These are phyloP conservation scores for Silene latifolia DNA, from an alignment of 148 eudicot genomes.

Conservation along the genomic window DNA sequence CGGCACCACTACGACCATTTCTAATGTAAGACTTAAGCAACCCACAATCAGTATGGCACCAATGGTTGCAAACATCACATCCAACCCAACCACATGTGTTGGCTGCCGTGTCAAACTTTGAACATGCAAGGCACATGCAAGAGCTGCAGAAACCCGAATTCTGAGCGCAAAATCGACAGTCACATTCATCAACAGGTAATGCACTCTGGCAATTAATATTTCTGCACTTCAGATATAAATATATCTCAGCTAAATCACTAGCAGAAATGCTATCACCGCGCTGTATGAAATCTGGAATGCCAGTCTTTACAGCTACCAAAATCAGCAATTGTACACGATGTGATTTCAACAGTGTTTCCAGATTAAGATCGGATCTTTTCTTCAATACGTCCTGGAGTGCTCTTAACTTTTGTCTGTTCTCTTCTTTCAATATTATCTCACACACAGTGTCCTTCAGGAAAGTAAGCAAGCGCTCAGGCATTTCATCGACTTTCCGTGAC, in stretches of 20 bases:
- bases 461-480: conserved; percentile 48
- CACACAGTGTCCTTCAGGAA: conserved; percentile 56
- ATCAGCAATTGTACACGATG: conserved; percentile 73
- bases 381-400: conserved; percentile 60
- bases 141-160: conserved; percentile 75
- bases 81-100: conserved; percentile 99
- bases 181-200: conserved; percentile 93
- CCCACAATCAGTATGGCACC: conserved; percentile 99
- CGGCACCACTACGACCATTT: conserved; percentile 66
- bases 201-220: conserved; percentile 65
- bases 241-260: conserved; percentile 78
- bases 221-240: conserved; percentile 69
- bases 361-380: conserved; percentile 61
- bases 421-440: conserved; percentile 55
- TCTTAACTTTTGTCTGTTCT: conserved; percentile 50
- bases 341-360: conserved; percentile 60
- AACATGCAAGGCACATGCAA: conserved; percentile 96
- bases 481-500: conserved; percentile 60
- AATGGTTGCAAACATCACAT: conserved; percentile 90
- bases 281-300: conserved; percentile 54
- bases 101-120: conserved; percentile 85
- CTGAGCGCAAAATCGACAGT: conserved; percentile 76
- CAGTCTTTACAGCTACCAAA: conserved; percentile 65
- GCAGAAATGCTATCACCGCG: conserved; percentile 42
- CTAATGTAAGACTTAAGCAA: conserved; percentile 62